Percentiles rank a stretch among this genome's conserved stretches.
Conservation (phyloP, 2,329 filamentous ascomycete genomes). For the Phialocephala sp. region DNA sequence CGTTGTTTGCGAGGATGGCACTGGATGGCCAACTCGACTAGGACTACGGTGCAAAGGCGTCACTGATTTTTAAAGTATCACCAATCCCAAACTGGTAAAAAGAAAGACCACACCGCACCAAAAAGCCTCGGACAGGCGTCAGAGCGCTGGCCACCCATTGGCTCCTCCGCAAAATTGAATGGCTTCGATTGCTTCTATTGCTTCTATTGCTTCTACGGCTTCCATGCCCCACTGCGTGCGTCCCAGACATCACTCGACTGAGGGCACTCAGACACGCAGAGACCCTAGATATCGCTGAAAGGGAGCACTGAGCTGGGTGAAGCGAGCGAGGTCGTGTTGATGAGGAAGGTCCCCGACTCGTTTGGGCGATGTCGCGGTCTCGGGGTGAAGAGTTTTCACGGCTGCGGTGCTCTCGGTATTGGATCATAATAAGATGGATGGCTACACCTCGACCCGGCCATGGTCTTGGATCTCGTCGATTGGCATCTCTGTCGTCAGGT, state of each 20-base stretch:
- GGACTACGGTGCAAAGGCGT: slow-evolving; percentile 1
- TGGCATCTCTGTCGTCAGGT: background rate
- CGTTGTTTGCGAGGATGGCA: slow-evolving; percentile 1
- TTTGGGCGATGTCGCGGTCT: slow-evolving; percentile 16
- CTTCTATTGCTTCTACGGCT: slow-evolving; percentile 35
- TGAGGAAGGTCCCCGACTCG: slow-evolving; percentile 12
- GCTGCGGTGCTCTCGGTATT: slow-evolving; percentile 7
- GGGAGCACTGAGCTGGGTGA: background rate
- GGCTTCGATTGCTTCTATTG: slow-evolving; percentile 26
- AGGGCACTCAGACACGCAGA: background rate
- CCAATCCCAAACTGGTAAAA: slow-evolving; percentile 30
- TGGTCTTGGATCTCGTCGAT: slow-evolving; percentile 17
- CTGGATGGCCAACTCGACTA: background rate
- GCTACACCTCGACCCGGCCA: slow-evolving; percentile 20
- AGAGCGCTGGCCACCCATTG: slow-evolving; percentile 19
- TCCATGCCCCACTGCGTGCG: slow-evolving; percentile 23
- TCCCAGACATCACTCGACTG: slow-evolving; percentile 9
- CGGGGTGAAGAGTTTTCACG: slow-evolving; percentile 31
- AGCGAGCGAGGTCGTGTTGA: background rate
- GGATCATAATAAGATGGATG: slow-evolving; percentile 15
- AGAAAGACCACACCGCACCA: slow-evolving; percentile 19
- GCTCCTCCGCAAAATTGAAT: slow-evolving; percentile 31
- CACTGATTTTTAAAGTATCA: slow-evolving; percentile 14
- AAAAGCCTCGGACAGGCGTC: slow-evolving; percentile 12
- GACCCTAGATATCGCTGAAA: background rate